Evolutionary conservation across 1,139 yeast species (phyloP), one percentile per base, ranked within the genome.

Genomic region (Sugiyamaella xylanicola): DNA sequence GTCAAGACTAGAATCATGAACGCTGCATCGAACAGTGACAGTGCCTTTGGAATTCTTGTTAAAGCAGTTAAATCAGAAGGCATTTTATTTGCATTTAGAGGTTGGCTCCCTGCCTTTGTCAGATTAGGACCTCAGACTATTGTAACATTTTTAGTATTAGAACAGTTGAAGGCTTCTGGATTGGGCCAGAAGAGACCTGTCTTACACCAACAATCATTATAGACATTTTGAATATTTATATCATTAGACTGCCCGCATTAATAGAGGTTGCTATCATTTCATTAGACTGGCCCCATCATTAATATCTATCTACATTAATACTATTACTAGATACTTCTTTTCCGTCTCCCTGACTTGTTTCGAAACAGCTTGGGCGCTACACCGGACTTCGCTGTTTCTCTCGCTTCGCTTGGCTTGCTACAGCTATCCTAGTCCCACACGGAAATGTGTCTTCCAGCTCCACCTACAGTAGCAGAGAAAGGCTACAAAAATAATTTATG

Each of bases 111-210:
- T 32, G 84, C 95, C 27, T 90, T 90, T 69, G 81, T 89, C 8
- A 82, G 96, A 68, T 77, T 90, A 60, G 96, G 96, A 0, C 96
- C 96, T 29, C 95, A 89, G 65, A 90, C 97, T 0, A 87, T 90
- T 60, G 83, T 90, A 32, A 90, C 95, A 1, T 89, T 90, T 72
- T 73, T 89, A 62, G 95, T 85, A 1, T 79, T 88, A 60, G 95
- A 88, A 69, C 92, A 87, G 70, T 77, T 88, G 64, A 82, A 88
- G 70, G 81, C 81, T 65, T 78, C 63, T 40, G 63, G 66, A 25
- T 48, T 52, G 21, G 55, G 55, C 4, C 55, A 52, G 36, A 35
- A 35, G 25, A 17, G 41, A 35, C 25, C 22, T 17, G 40, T 27
- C 11, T 15, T 48, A 5, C 43, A 16, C 9, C 22, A 22, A 15